A percentile compares a stretch with the other conserved stretches of the same genome.
Conservation (phyloP, 148 eudicot genomes). For the Amaranthus hypochondriacus region DNA sequence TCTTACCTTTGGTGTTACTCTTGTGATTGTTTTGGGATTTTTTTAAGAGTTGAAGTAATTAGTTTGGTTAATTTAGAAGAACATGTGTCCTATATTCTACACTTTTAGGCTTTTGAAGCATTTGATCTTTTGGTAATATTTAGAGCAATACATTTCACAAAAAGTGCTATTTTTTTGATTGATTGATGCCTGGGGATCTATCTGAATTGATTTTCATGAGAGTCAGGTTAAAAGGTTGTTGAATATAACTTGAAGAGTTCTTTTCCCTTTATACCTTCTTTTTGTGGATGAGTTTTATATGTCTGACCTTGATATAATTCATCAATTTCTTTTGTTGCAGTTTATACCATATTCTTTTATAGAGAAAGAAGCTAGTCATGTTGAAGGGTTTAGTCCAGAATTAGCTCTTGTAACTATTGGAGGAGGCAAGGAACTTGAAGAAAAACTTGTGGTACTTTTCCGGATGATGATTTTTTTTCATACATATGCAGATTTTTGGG, state of each 20-base stretch:
- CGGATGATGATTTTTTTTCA: conserved; percentile 10
- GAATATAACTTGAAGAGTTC: neutral
- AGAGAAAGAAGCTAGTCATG: conserved; percentile 99
- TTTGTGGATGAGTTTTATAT: neutral
- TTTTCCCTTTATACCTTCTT: neutral
- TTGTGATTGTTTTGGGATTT: too few species aligned
- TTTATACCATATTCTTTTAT: conserved; percentile 96
- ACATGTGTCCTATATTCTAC: too few species aligned
- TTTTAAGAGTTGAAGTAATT: too few species aligned
- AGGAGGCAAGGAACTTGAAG: conserved; percentile 99
- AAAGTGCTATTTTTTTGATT: too few species aligned
- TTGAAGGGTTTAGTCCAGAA: conserved; percentile 98
- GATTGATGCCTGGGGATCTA: neutral
- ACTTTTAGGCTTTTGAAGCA: neutral
- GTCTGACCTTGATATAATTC: conserved; percentile 9
- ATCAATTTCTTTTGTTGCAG: conserved; percentile 44
- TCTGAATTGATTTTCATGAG: neutral
- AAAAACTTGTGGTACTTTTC: conserved; percentile 90
- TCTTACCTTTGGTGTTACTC: neutral
- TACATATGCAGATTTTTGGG: neutral
- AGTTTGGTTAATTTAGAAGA: too few species aligned
- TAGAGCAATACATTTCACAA: neutral
- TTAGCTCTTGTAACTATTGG: conserved; percentile 96
- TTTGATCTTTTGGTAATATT: neutral
- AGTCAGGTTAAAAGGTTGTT: neutral